Evolutionary conservation across 192 early-diverging fungal genomes (phyloP), one percentile per base, ranked within the genome.

Genomic region (Gaertneriomyces sp.): DNA sequence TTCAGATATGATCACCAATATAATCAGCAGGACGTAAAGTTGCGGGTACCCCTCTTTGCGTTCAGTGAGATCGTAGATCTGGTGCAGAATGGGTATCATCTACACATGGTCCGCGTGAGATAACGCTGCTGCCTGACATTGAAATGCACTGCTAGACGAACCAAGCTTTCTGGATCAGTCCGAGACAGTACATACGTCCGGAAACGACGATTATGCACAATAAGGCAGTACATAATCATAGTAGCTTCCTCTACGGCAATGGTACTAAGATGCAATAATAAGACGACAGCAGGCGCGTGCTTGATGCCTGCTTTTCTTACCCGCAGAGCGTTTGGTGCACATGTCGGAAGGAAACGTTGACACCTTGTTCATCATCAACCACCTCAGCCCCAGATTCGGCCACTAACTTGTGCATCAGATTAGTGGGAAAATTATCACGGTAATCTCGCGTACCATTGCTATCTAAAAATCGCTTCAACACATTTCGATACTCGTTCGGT

Each of bases 141-240:
- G 39, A 56, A n/a, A 56, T 38, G 16, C 5, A 51, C 20, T 51
- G 55, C 10, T 41, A 42, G 54, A 14, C 70, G 68, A 75, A 90
- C 86, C 69, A 91, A 70, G n/a, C 81, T 85, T 60, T 91, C 89
- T 5, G 89, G 89, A 62, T 91, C 89, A 0, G 86, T 87, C 12
- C 87, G 70, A 3, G 89, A 91, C 14, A 91, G 61, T 4, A 90
- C 80, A 68, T 89, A 91, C 10, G 81, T 85, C 41, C 84, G 66
- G 61, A 91, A 91, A 12, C 75, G 74, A 8, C 81, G 78, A 53
- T 90, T 91, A 53, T 87, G 82, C 3, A 89, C 67, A 41, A 91
- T 58, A 11, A 90, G 64, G 5, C 79, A 63, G 63, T 91, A 89
- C 56, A 91, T 71, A 12, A 91, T 53, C n/a, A 90, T 53, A 51